Base-by-base conservation (phyloP, 768 basidiomycete genomes). In the Trametes elegans region DNA sequence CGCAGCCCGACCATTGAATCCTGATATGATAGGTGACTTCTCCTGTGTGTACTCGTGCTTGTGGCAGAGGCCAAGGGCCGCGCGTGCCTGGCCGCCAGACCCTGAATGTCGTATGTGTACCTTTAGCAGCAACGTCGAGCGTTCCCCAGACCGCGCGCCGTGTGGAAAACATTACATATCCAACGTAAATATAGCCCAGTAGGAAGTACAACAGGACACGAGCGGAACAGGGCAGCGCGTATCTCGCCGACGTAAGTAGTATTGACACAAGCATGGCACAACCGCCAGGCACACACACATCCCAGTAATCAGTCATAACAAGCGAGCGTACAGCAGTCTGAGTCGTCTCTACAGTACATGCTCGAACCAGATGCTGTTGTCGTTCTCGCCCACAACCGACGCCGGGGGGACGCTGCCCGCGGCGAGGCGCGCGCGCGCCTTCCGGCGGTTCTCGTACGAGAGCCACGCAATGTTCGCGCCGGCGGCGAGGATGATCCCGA, bases 401-500 rank as follows among this genome's bases (percentile, higher is more conserved):
- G 49, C 31, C 39, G 16, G 36, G n/a, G n/a, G n/a, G n/a, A n/a
- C n/a, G n/a, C n/a, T 23, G 36, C 45, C 14, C 29, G 16, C 16
- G 7, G 39, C 21, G 14, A 42, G 26, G n/a, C 57, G 51, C 31
- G 21, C 39, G 11, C 24, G 11, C 27, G 28, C 45, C 45, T 59
- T 59, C 14, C 46, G 40, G 35, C 35, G 14, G 29, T 54, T 54
- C 40, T 49, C 46, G 3, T 27, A 7, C 14, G 35, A 7, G 13
- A 59, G 44, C 31, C 40, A 59, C n/a, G 27, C 16, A 3, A 53
- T 14, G 29, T 34, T 54, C 7, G 35, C 24, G 4, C 28, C 51
- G 8, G 41, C 43, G 29, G 46, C 46, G 13, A 53, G 10, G 18
- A 60, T 13, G 40, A 77, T 78, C 34, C 71, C 50, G 5, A 75